phyloP scores from a whole-genome alignment of 352 stramenopile species.

The Hyaloperonospora arabidopsidis region DNA sequence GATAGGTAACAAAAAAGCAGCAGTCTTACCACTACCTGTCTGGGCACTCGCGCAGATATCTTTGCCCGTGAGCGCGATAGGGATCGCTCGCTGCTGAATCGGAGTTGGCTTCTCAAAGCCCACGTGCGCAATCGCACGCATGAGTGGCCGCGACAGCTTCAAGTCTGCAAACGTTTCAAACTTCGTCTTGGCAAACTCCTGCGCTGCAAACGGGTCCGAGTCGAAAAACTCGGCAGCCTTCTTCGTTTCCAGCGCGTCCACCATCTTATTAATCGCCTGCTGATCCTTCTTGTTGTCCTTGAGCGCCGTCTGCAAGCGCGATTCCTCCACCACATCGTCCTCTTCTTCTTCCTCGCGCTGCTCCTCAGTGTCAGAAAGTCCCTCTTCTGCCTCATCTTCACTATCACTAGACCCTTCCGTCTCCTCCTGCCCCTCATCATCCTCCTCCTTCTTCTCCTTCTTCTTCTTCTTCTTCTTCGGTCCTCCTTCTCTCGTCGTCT shows the following conservation, averaged over 20 bases:
- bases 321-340: conserved; percentile 56
- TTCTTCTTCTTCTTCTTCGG: conserved; percentile 49
- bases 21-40: conserved; percentile 97
- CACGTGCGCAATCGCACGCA: conserved; percentile 93
- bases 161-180: conserved; percentile 94
- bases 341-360: conserved; percentile 20
- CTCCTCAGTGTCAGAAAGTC: conserved; percentile 9
- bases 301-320: conserved; percentile 55
- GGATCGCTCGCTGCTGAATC: conserved; percentile 91
- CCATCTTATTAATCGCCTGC: conserved; percentile 47
- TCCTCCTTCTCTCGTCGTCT: conserved; percentile 61
- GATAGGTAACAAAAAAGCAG: conserved; percentile 96
- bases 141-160: conserved; percentile 94
- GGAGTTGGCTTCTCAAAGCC: conserved; percentile 95
- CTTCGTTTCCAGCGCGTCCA: conserved; percentile 71
- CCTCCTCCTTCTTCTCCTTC: conserved; percentile 21
- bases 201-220: conserved; percentile 60
- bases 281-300: conserved; percentile 47
- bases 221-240: conserved; percentile 82
- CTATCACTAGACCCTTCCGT: conserved; percentile 3
- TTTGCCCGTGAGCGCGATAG: conserved; percentile 89
- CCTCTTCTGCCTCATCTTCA: conserved; percentile 28
- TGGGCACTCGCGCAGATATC: conserved; percentile 97
- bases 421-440: conserved; percentile 17
- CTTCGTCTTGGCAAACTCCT: conserved; percentile 74